A percentile compares a stretch with the other conserved stretches of the same genome.
These are phyloP conservation scores for Blastobotrys chiropterorum DNA, from an alignment of 805 yeast species.

Conservation along the genomic window DNA sequence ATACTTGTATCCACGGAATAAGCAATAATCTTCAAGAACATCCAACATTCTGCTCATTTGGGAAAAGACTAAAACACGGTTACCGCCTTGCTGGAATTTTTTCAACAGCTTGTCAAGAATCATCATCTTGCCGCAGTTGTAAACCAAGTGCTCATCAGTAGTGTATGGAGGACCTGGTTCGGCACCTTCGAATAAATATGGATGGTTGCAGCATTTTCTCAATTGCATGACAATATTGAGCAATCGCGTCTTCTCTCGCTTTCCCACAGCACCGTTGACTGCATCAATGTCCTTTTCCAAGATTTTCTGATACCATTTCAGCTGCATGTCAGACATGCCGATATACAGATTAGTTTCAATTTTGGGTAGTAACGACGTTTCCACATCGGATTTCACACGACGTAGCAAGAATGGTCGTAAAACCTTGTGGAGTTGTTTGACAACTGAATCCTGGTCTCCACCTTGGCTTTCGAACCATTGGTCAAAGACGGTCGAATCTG, in stretches of 20 bases:
- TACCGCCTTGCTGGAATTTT: slow-evolving; percentile 67
- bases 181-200: slow-evolving; percentile 96
- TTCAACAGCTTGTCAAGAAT: slow-evolving; percentile 77
- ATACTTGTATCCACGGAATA: slow-evolving; percentile 73
- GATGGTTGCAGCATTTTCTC: slow-evolving; percentile 95
- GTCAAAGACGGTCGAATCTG: slow-evolving; percentile 84
- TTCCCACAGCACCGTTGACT: slow-evolving; percentile 92
- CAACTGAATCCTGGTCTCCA: slow-evolving; percentile 68
- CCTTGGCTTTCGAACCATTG: slow-evolving; percentile 73
- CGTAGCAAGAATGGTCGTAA: slow-evolving; percentile 82
- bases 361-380: slow-evolving; percentile 82
- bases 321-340: slow-evolving; percentile 94
- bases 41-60: slow-evolving; percentile 91
- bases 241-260: slow-evolving; percentile 85
- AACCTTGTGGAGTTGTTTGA: slow-evolving; percentile 82
- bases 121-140: slow-evolving; percentile 84
- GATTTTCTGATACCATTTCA: slow-evolving; percentile 81
- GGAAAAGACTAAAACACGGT: slow-evolving; percentile 84
- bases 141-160: slow-evolving; percentile 90
- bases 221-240: slow-evolving; percentile 94
- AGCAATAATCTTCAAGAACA: slow-evolving; percentile 88
- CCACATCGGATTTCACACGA: slow-evolving; percentile 90
- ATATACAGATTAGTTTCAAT: slow-evolving; percentile 84
- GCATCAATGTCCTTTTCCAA: slow-evolving; percentile 93
- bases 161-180: slow-evolving; percentile 98